A percentile compares a stretch with the other conserved stretches of the same genome.
phyloP scores from a whole-genome alignment of 176 grass and related monocot species.

The Carex pumila region DNA sequence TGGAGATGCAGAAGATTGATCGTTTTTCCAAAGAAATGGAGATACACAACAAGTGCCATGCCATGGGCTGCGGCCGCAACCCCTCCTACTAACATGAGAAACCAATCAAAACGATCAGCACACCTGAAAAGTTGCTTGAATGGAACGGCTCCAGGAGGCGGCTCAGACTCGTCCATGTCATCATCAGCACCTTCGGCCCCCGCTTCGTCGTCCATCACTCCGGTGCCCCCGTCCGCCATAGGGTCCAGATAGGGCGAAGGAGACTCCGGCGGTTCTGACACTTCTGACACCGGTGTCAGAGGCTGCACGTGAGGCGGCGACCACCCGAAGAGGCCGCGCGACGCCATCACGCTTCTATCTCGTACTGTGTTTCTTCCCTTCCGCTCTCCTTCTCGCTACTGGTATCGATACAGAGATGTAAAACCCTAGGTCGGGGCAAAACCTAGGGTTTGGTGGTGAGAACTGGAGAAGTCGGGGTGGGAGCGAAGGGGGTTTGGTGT shows the following conservation, averaged over 20 bases:
- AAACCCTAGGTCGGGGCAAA: not conserved
- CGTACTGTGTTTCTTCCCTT: constrained; percentile 1
- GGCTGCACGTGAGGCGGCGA: constrained; percentile 98
- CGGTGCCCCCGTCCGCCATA: constrained; percentile 24
- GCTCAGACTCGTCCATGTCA: constrained; percentile 60
- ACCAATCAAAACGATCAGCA: constrained; percentile 84
- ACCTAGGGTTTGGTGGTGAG: constrained; percentile 37
- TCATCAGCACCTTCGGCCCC: constrained; percentile 26
- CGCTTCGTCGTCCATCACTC: constrained; percentile 29
- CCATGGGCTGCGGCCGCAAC: constrained; percentile 70
- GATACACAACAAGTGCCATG: constrained; percentile 86
- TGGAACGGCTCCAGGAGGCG: constrained; percentile 73
- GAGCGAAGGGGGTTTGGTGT: not conserved
- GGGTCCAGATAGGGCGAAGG: constrained; percentile 79
- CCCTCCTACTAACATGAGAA: constrained; percentile 64
- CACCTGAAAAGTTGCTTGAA: constrained; percentile 87
- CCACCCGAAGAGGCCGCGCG: constrained; percentile 91
- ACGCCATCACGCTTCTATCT: constrained; percentile 56
- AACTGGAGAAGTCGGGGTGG: not conserved
- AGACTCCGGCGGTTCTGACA: constrained; percentile 93
- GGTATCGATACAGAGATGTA: not conserved
- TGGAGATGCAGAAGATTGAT: constrained; percentile 57
- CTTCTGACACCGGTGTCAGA: constrained; percentile 88
- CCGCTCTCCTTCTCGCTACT: not conserved
- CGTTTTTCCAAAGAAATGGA: constrained; percentile 83